Evolutionary conservation across 108 stramenopile species (phyloP).

Genomic region (Cyclotella baltica): DNA sequence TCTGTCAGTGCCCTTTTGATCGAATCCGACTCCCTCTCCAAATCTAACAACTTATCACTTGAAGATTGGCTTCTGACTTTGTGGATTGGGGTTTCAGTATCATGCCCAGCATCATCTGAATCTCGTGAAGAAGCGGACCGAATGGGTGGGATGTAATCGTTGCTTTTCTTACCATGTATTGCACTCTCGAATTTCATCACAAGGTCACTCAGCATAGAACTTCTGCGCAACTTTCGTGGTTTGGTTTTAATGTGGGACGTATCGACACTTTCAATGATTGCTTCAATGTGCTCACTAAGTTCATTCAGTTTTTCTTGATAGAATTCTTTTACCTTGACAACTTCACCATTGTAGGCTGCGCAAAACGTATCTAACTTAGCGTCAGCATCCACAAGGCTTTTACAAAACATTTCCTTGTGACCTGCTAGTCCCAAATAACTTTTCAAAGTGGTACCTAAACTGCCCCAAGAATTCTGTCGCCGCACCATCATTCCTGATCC

Average conservation of each 20-base stretch:
- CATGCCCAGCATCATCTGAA: neutral
- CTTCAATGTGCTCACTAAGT: slow-evolving; percentile 65
- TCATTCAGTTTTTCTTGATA: slow-evolving; percentile 68
- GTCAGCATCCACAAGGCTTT: slow-evolving; percentile 32
- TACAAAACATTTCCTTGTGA: slow-evolving; percentile 19
- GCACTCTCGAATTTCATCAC: slow-evolving; percentile 23
- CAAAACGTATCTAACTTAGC: slow-evolving; percentile 34
- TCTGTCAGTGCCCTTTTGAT: slow-evolving; percentile 83
- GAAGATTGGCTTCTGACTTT: neutral
- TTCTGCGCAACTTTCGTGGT: slow-evolving; percentile 8
- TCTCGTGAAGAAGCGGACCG: neutral
- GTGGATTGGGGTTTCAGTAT: neutral
- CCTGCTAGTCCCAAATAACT: slow-evolving; percentile 45
- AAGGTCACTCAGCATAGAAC: neutral
- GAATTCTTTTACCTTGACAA: slow-evolving; percentile 64
- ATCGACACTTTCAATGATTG: slow-evolving; percentile 67
- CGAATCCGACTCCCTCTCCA: slow-evolving; percentile 62
- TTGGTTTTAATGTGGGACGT: slow-evolving; percentile 26
- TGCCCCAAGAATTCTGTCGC: slow-evolving; percentile 12
- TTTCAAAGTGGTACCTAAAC: slow-evolving; percentile 28
- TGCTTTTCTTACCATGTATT: slow-evolving; percentile 3
- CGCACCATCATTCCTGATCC: neutral
- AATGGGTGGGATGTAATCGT: neutral
- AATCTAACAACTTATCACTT: slow-evolving; percentile 7
- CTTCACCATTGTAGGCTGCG: slow-evolving; percentile 53